Base-by-base conservation (phyloP, 345 rosid species). In the Citrus hindsii region DNA sequence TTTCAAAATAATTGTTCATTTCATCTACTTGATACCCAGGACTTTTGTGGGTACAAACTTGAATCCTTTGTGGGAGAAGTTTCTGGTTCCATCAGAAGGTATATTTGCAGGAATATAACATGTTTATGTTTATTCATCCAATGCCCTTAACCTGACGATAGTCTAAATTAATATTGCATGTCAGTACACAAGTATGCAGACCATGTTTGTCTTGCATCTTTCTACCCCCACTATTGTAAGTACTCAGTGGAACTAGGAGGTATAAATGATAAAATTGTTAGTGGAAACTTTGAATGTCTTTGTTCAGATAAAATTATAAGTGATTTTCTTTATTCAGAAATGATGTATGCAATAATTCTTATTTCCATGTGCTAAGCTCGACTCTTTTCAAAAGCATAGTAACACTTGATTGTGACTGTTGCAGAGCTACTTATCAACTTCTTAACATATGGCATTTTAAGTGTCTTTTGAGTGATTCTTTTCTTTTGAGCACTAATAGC, bases 1-100 rank as follows among this genome's bases (percentile, higher is more conserved):
- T 28, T 12, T 59, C 60, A 22, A 58, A 77, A 22, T 63, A 72
- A 82, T 76, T 65, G 71, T 71, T 73, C 48, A 22, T 71, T 60
- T 40, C 37, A 67, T 82, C 67, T 80, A n/a, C 71, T 70, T 85
- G 78, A 80, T 78, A 68, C 61, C 69, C 90, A 91, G 97, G 92
- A 89, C 98, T 65, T 92, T 93, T 84, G 86, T 91, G 68, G 98
- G 98, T 68, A 91, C 99, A 22, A 93, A 93, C 83, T 83, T 95
- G 82, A 92, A 84, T 88, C 94, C 98, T 80, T 70, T 72, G 74
- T 92, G 99, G 98, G 94, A 93, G 75, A 87, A 67, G 69, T 95
- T 93, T 84, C 86, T 93, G 77, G 89, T 85, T 83, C 76, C 86
- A 78, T 95, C 98, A 75, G 74, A 88, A 85, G 98, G 99, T 93